These are phyloP conservation scores for Penicillium taxi DNA, from an alignment of 495 filamentous ascomycete species.

Conservation along the genomic window DNA sequence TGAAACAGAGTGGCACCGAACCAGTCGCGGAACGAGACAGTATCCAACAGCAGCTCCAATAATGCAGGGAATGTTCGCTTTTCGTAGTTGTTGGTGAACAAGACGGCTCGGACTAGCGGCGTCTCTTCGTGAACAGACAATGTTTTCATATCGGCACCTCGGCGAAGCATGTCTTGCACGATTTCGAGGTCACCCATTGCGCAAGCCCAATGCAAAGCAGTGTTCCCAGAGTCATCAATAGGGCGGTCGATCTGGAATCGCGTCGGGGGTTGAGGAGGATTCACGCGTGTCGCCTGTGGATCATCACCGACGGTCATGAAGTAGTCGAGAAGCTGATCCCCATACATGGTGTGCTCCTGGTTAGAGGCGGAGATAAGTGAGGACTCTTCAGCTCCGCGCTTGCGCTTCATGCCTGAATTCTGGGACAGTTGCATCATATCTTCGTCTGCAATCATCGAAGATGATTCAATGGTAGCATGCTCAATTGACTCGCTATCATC, in stretches of 20 bases:
- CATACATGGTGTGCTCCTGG: conserved; percentile 79
- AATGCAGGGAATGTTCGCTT: conserved; percentile 75
- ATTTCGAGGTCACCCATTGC: conserved; percentile 97
- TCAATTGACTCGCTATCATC: conserved; percentile 78
- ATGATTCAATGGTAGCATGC: conserved; percentile 68
- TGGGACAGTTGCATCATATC: conserved; percentile 62
- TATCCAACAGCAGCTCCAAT: conserved; percentile 69
- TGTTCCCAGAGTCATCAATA: conserved; percentile 84
- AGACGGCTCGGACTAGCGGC: conserved; percentile 84
- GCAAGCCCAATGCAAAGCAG: conserved; percentile 90
- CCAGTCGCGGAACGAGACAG: conserved; percentile 65
- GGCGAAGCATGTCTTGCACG: conserved; percentile 71
- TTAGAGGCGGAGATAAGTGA: conserved; percentile 58
- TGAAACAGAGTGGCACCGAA: conserved; percentile 82
- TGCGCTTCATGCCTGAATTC: conserved; percentile 65
- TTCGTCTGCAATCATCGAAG: conserved; percentile 75
- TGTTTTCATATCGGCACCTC: conserved; percentile 56
- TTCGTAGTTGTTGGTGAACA: conserved; percentile 94
- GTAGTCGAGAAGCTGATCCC: conserved; percentile 88
- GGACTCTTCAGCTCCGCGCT: conserved; percentile 53
- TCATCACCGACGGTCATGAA: conserved; percentile 76
- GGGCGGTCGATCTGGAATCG: conserved; percentile 79
- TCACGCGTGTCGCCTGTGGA: conserved; percentile 45
- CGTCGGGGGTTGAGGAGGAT: conserved; percentile 67
- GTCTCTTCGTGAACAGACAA: conserved; percentile 80